These are phyloP conservation scores for Tritrichomonas foetus DNA, from an alignment of 208 protist genomes.

Conservation along the genomic window DNA sequence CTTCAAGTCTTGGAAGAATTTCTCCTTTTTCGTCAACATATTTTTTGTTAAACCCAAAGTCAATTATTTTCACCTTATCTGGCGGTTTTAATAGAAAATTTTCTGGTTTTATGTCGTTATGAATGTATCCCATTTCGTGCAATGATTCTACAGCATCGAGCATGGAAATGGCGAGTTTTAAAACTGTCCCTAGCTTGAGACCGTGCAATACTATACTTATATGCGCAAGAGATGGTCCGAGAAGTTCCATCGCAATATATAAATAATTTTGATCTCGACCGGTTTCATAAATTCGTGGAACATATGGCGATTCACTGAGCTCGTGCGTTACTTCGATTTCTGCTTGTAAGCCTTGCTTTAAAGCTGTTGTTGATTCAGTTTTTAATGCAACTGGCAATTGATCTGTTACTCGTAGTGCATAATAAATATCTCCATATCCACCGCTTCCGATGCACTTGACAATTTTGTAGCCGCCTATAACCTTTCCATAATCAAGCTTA, in stretches of 20 bases:
- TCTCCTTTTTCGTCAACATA: not conserved
- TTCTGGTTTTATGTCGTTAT: slow-evolving; percentile 89
- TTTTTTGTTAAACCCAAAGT: slow-evolving; percentile 32
- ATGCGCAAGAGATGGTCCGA: not conserved
- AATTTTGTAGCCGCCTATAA: too few species aligned
- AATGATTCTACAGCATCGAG: not conserved
- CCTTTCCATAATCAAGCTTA: too few species aligned
- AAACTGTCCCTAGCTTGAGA: too few species aligned
- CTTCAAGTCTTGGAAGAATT: not conserved
- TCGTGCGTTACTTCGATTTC: not conserved
- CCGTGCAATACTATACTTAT: too few species aligned
- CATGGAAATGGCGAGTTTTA: not conserved
- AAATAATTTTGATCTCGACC: not conserved
- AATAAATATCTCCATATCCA: not conserved
- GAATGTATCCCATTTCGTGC: slow-evolving; percentile 90
- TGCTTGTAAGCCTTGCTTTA: not conserved
- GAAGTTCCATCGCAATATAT: not conserved
- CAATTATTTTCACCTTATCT: slow-evolving; percentile 11
- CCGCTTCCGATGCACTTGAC: not conserved
- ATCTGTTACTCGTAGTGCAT: not conserved
- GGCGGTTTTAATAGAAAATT: slow-evolving; percentile 80
- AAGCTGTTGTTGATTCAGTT: not conserved
- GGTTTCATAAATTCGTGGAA: not conserved
- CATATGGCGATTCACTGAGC: not conserved
- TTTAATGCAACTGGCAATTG: not conserved